Evolutionary conservation across 176 grass and related monocot genomes (phyloP), one percentile per base, ranked within the genome.

Genomic region (Hsuehochloa calcarea): DNA sequence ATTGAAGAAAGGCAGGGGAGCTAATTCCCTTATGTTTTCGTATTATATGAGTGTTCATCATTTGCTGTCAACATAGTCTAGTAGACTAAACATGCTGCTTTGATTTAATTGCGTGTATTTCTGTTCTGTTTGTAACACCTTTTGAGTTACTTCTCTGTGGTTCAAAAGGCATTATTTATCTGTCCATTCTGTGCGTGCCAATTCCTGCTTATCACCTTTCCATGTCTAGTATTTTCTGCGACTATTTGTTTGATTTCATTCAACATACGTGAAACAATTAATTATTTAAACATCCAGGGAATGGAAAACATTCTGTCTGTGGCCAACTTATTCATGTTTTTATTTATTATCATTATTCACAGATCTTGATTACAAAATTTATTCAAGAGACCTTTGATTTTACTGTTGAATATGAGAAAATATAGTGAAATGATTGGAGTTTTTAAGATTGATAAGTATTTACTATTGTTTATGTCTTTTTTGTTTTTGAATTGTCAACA

Each of bases 1-100:
- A 10, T 68, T 31, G 22, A 88, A 67, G 52, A 87, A 87, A 91
- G 80, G 89, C 84, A 65, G 59, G 26, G 68, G 5, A 82, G 26
- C 15, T 45, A 68, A 58, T 39, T 55, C 5, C 44, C 59, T 45
- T 52, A 68, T 14, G 25, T 39, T 82, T 46, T 70, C 79, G 41
- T 72, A 40, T 40, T 54, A 17, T 81, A 6, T 37, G 11, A 7
- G 3, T 81, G 8, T 78, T 82, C 8, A 65, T 46, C 65, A 83
- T 90, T 71, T 87, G 13, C 16, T 79, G 41, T 68, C 27, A 52
- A 26, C 41, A 68, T 68, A 75, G 64, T 19, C 10, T 44, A 77
- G 22, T 78, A 54, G 29, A 66, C 49, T 20, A 38, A 75, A 26
- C 6, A 20, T 54, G 72, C 35, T 55, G n/a, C 10, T 71, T 52